phyloP scores from a whole-genome alignment of 202 grass and related monocot genomes.

The Brachypodium distachyon region DNA sequence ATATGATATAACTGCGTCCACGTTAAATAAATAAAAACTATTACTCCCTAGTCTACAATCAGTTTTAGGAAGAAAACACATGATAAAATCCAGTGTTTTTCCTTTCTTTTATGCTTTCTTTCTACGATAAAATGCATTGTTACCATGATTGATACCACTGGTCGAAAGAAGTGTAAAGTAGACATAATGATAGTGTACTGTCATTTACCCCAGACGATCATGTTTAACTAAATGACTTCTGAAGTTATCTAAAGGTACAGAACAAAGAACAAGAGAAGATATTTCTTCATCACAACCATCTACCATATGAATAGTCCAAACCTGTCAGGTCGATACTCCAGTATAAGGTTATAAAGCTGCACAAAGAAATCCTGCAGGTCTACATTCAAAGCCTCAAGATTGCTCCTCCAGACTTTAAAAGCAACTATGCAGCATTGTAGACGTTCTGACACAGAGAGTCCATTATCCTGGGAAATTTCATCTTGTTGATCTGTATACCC shows the following conservation, averaged over 20 bases:
- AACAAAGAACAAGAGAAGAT: not conserved
- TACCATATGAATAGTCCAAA: slow-evolving; percentile 8
- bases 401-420: slow-evolving; percentile 86
- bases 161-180: not conserved
- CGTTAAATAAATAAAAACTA: not conserved
- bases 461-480: slow-evolving; percentile 26
- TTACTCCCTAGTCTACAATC: not conserved
- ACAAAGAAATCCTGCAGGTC: slow-evolving; percentile 92
- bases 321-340: slow-evolving; percentile 93
- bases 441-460: slow-evolving; percentile 69
- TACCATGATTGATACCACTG: not conserved
- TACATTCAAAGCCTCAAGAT: slow-evolving; percentile 85
- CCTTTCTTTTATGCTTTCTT: too few relatives aligned
- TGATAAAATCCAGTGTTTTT: too few relatives aligned
- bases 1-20: not conserved
- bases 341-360: slow-evolving; percentile 81
- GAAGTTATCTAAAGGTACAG: not conserved
- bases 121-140: not conserved
- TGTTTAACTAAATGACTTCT: not conserved
- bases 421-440: slow-evolving; percentile 89
- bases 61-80: not conserved
- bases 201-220: not conserved
- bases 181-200: not conserved
- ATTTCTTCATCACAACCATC: not conserved
- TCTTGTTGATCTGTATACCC: slow-evolving; percentile 36